These are phyloP conservation scores for Crithidia mellificae DNA, from an alignment of 208 protist genomes.

Conservation along the genomic window DNA sequence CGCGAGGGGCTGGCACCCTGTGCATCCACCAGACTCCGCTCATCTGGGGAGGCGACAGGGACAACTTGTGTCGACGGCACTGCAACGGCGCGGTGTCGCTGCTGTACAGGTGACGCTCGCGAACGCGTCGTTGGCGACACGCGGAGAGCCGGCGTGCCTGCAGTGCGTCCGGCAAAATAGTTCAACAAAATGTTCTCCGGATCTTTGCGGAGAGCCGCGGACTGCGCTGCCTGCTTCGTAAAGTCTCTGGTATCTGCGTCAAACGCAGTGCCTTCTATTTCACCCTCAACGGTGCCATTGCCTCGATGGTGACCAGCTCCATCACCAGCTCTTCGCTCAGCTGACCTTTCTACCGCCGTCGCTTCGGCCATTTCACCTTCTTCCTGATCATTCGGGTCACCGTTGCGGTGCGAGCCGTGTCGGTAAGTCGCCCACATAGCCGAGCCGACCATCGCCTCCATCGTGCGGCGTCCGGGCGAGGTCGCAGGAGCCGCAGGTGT, in stretches of 20 bases:
- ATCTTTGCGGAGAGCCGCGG: not conserved
- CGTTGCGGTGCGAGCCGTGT: not conserved
- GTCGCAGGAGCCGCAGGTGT: not conserved
- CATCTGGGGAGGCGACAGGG: not conserved
- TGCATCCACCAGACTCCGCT: not conserved
- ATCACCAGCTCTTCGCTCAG: too few species aligned
- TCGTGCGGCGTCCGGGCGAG: slow-evolving; percentile 8
- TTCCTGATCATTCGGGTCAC: too few species aligned
- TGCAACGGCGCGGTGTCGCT: not conserved
- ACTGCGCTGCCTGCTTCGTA: not conserved
- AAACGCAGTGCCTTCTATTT: too few species aligned
- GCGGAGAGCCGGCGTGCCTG: not conserved
- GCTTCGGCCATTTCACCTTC: too few species aligned
- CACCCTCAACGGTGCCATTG: not conserved
- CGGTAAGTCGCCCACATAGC: slow-evolving; percentile 29
- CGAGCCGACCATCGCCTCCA: slow-evolving; percentile 15
- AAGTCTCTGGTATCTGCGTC: too few species aligned
- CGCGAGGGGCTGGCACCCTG: not conserved
- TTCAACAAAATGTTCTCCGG: slow-evolving; percentile 20
- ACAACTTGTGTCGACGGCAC: not conserved
- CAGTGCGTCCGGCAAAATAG: slow-evolving; percentile 23
- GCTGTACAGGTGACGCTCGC: not conserved
- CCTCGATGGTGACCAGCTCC: too few species aligned
- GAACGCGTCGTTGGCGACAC: not conserved
- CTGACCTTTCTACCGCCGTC: too few species aligned